These are phyloP conservation scores for Microbotryum scabiosae DNA, from an alignment of 1,284 basidiomycete species.

Conservation along the genomic window DNA sequence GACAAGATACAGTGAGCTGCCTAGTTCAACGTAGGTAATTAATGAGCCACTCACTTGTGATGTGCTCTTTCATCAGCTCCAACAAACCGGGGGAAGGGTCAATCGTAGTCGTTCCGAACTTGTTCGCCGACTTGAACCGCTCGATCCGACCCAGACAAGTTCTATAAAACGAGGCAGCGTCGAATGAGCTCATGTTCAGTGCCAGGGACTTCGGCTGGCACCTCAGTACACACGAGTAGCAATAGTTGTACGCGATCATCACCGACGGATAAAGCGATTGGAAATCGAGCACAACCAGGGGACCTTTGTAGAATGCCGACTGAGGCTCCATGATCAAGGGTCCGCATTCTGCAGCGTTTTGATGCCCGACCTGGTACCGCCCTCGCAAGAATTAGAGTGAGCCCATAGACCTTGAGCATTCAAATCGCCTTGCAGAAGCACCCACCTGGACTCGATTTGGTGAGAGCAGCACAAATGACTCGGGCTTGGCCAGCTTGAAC, in stretches of 20 bases:
- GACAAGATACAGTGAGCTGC: conserved; percentile 15
- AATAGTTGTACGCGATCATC: conserved; percentile 98
- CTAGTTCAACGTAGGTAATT: neutral
- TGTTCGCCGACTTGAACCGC: conserved; percentile 76
- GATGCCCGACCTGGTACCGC: conserved; percentile 66
- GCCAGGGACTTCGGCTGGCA: neutral
- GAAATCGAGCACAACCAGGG: conserved; percentile 87
- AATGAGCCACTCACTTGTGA: conserved; percentile 52
- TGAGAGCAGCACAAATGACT: conserved; percentile 78
- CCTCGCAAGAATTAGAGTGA: neutral
- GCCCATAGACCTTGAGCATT: neutral
- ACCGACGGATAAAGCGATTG: conserved; percentile 92
- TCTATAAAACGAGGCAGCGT: conserved; percentile 38
- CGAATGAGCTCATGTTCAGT: neutral
- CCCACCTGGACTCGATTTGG: conserved; percentile 72
- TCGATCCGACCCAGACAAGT: conserved; percentile 86
- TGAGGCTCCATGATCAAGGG: conserved; percentile 91
- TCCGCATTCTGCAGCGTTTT: conserved; percentile 91
- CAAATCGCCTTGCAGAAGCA: conserved; percentile 10
- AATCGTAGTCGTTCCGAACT: conserved; percentile 71
- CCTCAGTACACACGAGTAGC: conserved; percentile 47
- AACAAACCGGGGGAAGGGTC: conserved; percentile 61
- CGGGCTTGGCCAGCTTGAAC: conserved; percentile 96
- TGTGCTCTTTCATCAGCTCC: conserved; percentile 59
- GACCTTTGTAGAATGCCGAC: conserved; percentile 85